These are phyloP conservation scores for Thamnidium elegans DNA, from an alignment of 192 early-diverging fungal genomes.

Conservation along the genomic window DNA sequence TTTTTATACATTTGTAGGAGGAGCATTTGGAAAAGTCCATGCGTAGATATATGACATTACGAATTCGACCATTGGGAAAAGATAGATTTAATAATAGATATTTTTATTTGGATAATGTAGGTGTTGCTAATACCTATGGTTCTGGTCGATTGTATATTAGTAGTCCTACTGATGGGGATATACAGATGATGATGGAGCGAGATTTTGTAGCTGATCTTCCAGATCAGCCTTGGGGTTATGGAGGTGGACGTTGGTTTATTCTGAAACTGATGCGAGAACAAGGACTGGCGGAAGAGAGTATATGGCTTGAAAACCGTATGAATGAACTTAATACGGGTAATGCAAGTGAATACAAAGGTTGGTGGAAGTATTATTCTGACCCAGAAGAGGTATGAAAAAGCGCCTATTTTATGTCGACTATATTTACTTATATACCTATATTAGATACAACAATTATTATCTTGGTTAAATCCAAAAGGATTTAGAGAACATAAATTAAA, in stretches of 20 bases:
- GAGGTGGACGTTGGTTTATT: slow-evolving; percentile 23
- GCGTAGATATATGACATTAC: slow-evolving; percentile 58
- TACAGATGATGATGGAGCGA: slow-evolving; percentile 49
- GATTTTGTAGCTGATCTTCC: background rate
- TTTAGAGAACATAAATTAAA: slow-evolving; percentile 64
- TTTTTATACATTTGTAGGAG: slow-evolving; percentile 42
- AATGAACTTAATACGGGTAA: background rate
- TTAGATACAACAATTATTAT: slow-evolving; percentile 64
- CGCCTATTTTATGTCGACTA: background rate
- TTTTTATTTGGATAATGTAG: slow-evolving; percentile 83
- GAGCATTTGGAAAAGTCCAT: slow-evolving; percentile 70
- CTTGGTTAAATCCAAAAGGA: slow-evolving; percentile 76
- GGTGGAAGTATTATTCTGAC: slow-evolving; percentile 25
- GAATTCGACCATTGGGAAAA: slow-evolving; percentile 68
- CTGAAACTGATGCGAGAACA: slow-evolving; percentile 20
- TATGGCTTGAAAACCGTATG: slow-evolving; percentile 29
- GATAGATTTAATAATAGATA: slow-evolving; percentile 88
- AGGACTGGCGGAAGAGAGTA: slow-evolving; percentile 34
- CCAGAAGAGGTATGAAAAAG: slow-evolving; percentile 16
- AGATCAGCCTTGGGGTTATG: slow-evolving; percentile 23
- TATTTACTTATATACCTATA: background rate
- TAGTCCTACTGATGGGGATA: slow-evolving; percentile 48
- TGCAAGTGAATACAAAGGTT: slow-evolving; percentile 5
- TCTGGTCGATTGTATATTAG: slow-evolving; percentile 60
- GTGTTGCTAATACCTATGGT: slow-evolving; percentile 48